Evolutionary conservation across 805 yeast genomes (phyloP).

Genomic region (Metschnikowia shivogae): DNA sequence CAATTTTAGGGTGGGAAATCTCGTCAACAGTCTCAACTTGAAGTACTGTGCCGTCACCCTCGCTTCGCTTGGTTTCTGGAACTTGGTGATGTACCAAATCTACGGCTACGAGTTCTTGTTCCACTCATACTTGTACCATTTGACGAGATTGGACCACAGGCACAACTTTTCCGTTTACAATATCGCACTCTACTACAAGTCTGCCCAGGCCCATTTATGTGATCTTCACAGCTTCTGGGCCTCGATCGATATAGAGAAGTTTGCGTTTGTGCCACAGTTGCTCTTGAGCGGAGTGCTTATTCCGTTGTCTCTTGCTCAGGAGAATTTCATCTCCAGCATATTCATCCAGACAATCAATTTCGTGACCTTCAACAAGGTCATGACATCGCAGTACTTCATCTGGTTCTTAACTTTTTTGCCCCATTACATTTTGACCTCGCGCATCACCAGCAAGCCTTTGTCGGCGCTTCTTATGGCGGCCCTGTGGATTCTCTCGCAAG

Average conservation of each 20-base stretch:
- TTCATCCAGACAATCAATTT: conserved; percentile 43
- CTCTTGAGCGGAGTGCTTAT: conserved; percentile 52
- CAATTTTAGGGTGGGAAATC: conserved; percentile 19
- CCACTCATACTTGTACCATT: conserved; percentile 80
- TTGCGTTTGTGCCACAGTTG: conserved; percentile 85
- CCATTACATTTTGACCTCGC: conserved; percentile 52
- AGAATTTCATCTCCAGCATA: conserved; percentile 30
- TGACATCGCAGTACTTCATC: conserved; percentile 92
- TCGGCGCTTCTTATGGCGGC: conserved; percentile 41
- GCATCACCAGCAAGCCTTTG: conserved; percentile 10
- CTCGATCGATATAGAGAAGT: conserved; percentile 37
- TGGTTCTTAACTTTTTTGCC: conserved; percentile 92
- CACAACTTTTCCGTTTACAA: conserved; percentile 93
- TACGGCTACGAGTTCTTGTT: conserved; percentile 75
- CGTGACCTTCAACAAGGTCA: conserved; percentile 49
- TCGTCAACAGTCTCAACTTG: conserved; percentile 33
- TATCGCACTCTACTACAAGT: conserved; percentile 60
- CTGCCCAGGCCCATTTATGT: conserved; percentile 28
- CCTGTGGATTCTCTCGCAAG: conserved; percentile 72
- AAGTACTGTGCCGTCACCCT: conserved; percentile 31
- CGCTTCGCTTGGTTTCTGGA: conserved; percentile 43
- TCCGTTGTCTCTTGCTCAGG: conserved; percentile 44
- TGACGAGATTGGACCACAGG: conserved; percentile 82
- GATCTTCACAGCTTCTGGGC: neutral
- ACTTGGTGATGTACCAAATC: conserved; percentile 55